These are phyloP conservation scores for Chenopodium formosanum DNA, from an alignment of 148 eudicot genomes.

Conservation along the genomic window DNA sequence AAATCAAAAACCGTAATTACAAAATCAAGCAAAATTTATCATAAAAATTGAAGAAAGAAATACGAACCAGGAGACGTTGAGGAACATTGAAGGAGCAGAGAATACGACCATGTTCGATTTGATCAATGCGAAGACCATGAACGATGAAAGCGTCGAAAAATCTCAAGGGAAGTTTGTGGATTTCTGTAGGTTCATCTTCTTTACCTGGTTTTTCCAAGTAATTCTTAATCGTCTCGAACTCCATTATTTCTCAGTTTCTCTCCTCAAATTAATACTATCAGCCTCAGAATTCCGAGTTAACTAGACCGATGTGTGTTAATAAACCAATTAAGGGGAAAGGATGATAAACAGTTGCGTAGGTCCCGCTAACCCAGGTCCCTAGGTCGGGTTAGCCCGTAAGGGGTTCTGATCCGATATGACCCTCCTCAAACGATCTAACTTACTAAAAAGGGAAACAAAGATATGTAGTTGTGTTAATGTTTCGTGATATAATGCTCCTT, in stretches of 20 bases:
- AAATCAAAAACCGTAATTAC: conserved; percentile 18
- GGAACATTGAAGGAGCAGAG: conserved; percentile 73
- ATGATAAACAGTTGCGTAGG: too few relatives aligned
- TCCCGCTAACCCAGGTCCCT: too few relatives aligned
- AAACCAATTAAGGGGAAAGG: too few relatives aligned
- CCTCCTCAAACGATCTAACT: too few relatives aligned
- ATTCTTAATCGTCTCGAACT: conserved; percentile 45
- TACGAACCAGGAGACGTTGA: conserved; percentile 57
- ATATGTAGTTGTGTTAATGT: too few relatives aligned
- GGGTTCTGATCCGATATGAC: too few relatives aligned
- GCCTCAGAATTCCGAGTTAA: neutral
- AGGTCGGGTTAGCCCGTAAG: too few relatives aligned
- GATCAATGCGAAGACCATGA: conserved; percentile 46
- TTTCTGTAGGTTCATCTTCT: conserved; percentile 39
- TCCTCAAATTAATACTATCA: neutral
- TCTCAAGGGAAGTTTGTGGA: conserved; percentile 49
- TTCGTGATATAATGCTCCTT: too few relatives aligned
- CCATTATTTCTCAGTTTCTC: conserved; percentile 35
- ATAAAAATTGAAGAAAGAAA: conserved; percentile 3
- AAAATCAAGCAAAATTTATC: neutral
- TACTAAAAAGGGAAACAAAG: too few relatives aligned
- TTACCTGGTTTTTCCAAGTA: conserved; percentile 48
- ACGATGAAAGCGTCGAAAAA: conserved; percentile 66
- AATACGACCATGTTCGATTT: conserved; percentile 57
- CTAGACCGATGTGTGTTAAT: too few relatives aligned